Evolutionary conservation across 2,329 filamentous ascomycete genomes (phyloP).

Genomic region (Diplodia intermedia): DNA sequence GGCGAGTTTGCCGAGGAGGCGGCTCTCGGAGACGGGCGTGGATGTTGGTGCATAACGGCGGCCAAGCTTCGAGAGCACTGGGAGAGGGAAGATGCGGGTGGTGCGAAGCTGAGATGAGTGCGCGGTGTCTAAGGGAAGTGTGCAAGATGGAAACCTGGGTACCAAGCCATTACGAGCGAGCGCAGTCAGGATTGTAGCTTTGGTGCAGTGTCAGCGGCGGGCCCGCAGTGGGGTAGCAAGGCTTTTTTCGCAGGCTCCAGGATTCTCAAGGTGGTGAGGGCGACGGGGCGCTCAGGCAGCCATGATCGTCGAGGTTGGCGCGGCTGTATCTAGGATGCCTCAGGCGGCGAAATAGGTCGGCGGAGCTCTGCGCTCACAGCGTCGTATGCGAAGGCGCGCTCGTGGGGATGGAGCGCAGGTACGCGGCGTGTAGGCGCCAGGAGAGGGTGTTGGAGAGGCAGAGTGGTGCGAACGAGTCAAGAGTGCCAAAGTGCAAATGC

Average conservation of each 20-base stretch:
- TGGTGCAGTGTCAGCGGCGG: constrained; percentile 5
- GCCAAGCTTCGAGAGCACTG: constrained; percentile 28
- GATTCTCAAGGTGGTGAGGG: constrained; percentile 13
- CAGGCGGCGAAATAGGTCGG: constrained; percentile 27
- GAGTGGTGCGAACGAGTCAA: constrained; percentile 18
- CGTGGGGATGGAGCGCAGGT: constrained; percentile 20
- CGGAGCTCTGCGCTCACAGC: constrained; percentile 4
- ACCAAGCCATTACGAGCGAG: constrained; percentile 30
- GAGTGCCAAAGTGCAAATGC: constrained; percentile 23
- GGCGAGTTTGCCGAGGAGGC: constrained; percentile 50
- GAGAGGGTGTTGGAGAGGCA: not conserved
- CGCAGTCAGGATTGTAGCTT: constrained; percentile 8
- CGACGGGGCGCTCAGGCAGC: constrained; percentile 30
- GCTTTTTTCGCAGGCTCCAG: constrained; percentile 30
- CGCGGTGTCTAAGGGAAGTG: constrained; percentile 25
- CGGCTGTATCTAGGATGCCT: constrained; percentile 25
- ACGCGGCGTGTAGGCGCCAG: constrained; percentile 23
- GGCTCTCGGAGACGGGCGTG: constrained; percentile 74
- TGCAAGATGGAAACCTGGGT: constrained; percentile 26
- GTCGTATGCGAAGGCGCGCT: not conserved
- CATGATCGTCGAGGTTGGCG: constrained; percentile 22
- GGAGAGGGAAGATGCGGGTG: not conserved
- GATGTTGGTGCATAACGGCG: constrained; percentile 84
- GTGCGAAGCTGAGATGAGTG: constrained; percentile 11
- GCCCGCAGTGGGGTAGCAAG: constrained; percentile 24